Evolutionary conservation across 2,329 filamentous ascomycete species (phyloP).

Genomic region (Fusarium vanettenii): DNA sequence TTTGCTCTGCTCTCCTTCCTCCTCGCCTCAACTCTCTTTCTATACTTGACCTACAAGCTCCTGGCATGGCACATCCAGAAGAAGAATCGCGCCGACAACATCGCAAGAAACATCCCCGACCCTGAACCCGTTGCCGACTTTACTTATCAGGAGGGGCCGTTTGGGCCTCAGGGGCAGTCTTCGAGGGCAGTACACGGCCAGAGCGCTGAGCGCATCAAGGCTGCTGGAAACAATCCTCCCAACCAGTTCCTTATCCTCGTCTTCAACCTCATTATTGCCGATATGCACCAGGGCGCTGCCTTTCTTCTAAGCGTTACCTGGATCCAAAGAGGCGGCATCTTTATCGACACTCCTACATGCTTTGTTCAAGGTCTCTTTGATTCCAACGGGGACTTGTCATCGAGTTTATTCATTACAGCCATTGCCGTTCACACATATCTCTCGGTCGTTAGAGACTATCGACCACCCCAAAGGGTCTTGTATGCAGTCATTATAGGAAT

Average conservation of each 20-base stretch:
- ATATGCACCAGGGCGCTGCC: slow-evolving; percentile 72
- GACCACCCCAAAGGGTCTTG: slow-evolving; percentile 63
- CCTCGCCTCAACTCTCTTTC: slow-evolving; percentile 41
- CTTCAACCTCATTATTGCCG: slow-evolving; percentile 75
- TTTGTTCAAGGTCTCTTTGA: slow-evolving; percentile 75
- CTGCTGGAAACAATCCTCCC: slow-evolving; percentile 41
- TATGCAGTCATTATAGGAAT: slow-evolving; percentile 58
- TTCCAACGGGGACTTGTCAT: slow-evolving; percentile 72
- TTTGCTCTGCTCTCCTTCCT: slow-evolving; percentile 47
- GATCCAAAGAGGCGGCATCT: slow-evolving; percentile 64
- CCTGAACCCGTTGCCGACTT: slow-evolving; percentile 44
- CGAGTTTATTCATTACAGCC: slow-evolving; percentile 72
- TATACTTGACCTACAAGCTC: slow-evolving; percentile 46
- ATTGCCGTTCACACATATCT: slow-evolving; percentile 76
- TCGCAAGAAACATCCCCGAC: slow-evolving; percentile 23
- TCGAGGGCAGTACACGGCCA: slow-evolving; percentile 14
- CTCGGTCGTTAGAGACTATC: slow-evolving; percentile 67
- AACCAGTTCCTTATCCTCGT: slow-evolving; percentile 79
- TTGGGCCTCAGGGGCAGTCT: slow-evolving; percentile 13
- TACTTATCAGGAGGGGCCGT: slow-evolving; percentile 35
- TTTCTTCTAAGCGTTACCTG: slow-evolving; percentile 73
- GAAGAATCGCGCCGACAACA: slow-evolving; percentile 12
- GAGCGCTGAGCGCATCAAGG: slow-evolving; percentile 9
- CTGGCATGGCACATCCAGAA: slow-evolving; percentile 37
- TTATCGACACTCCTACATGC: slow-evolving; percentile 65